Conservation (phyloP, 306 rosid species). For the Vicia sativa region DNA sequence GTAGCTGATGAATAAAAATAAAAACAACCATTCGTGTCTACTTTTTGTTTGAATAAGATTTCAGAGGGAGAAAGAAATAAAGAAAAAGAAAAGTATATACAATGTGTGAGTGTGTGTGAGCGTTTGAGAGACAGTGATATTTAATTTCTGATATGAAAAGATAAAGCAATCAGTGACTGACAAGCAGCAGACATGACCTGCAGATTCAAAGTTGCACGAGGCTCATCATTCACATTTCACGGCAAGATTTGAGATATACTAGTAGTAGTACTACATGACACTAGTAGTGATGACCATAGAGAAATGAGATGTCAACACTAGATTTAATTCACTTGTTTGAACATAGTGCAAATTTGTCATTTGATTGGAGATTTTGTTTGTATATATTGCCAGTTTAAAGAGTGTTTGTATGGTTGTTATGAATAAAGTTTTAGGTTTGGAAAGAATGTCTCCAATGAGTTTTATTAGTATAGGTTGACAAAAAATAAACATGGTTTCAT, state of each 20-base stretch:
- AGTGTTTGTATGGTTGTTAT: no score
- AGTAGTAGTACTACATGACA: no score
- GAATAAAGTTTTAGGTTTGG: no score
- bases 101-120: neutral
- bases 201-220: conserved; percentile 29
- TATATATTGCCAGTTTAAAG: no score
- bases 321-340: no score
- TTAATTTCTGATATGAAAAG: conserved; percentile 15
- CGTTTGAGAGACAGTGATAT: neutral
- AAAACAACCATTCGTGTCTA: neutral
- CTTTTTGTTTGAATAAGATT: conserved; percentile 22
- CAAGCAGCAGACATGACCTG: neutral
- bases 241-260: neutral
- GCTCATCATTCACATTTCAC: conserved; percentile 37
- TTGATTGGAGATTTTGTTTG: no score
- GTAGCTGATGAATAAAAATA: neutral
- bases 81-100: conserved; percentile 20
- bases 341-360: no score
- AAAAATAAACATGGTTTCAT: no score
- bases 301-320: no score
- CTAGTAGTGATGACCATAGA: no score
- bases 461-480: no score
- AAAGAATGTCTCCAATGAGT: no score
- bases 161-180: conserved; percentile 3
- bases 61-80: neutral